phyloP scores from a whole-genome alignment of 768 basidiomycete species.

The Wakefieldia striispora region DNA sequence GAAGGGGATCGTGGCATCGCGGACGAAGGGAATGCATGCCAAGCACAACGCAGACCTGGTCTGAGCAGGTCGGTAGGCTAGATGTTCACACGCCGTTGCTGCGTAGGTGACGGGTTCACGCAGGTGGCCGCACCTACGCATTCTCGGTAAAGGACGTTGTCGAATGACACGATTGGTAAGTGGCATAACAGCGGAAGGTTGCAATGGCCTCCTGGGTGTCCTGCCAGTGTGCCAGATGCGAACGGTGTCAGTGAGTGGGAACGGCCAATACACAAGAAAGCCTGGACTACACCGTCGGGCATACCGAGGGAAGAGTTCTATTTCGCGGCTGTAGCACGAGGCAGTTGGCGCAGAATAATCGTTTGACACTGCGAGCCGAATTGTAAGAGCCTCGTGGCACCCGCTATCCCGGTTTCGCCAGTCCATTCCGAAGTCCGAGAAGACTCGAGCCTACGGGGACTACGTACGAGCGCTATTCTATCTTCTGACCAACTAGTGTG shows the following conservation, averaged over 20 bases:
- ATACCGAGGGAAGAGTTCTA: no score
- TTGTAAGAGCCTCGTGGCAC: no score
- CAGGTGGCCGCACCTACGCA: not conserved
- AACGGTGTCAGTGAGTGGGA: not conserved
- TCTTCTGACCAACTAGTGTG: no score
- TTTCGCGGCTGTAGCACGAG: no score
- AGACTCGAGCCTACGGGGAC: no score
- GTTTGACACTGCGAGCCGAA: no score
- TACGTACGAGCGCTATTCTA: no score
- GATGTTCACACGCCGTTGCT: conserved; percentile 22
- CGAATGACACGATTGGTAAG: not conserved
- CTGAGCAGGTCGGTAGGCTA: conserved; percentile 22
- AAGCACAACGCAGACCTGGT: conserved; percentile 38
- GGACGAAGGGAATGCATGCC: conserved; percentile 31
- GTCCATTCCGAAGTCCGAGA: no score
- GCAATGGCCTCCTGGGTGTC: not conserved
- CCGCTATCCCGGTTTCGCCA: no score
- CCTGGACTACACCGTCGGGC: no score
- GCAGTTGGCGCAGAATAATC: no score
- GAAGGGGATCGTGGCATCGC: conserved; percentile 31
- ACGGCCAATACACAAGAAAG: no score
- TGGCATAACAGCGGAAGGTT: not conserved
- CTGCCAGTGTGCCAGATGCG: not conserved
- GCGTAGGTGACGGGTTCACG: not conserved
- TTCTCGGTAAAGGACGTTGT: not conserved